Conservation (phyloP, 2,329 filamentous ascomycete genomes). For the Arthroderma sp. region DNA sequence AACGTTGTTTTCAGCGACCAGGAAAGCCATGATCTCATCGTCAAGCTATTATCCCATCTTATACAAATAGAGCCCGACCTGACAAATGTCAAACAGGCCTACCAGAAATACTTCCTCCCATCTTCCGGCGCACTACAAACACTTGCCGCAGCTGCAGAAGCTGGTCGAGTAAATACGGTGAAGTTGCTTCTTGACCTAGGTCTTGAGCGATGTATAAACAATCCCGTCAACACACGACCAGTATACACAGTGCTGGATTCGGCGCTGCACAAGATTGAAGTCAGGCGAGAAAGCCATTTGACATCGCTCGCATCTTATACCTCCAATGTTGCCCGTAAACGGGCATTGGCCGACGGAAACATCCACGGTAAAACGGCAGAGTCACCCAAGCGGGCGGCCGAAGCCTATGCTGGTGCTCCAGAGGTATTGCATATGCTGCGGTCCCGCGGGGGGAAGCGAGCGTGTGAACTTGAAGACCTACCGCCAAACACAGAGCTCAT, state of each 20-base stretch:
- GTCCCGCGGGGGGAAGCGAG: constrained; percentile 15
- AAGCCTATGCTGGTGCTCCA: constrained; percentile 14
- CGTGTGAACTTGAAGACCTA: constrained; percentile 13
- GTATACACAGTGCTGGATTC: constrained; percentile 15
- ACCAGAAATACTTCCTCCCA: constrained; percentile 15
- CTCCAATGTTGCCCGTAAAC: constrained; percentile 9
- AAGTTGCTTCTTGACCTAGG: constrained; percentile 17
- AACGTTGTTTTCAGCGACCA: constrained; percentile 17
- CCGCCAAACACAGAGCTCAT: constrained; percentile 8
- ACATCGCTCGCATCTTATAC: constrained; percentile 15
- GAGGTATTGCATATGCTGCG: constrained; percentile 15
- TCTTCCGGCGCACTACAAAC: constrained; percentile 10
- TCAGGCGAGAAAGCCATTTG: constrained; percentile 17
- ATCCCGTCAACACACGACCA: constrained; percentile 7
- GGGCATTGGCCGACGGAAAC: constrained; percentile 13
- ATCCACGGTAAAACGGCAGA: constrained; percentile 16
- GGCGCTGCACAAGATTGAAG: constrained; percentile 15
- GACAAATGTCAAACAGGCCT: constrained; percentile 10
- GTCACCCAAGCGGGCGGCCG: constrained; percentile 15
- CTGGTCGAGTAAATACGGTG: constrained; percentile 14
- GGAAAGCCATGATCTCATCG: constrained; percentile 17
- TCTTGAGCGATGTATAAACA: constrained; percentile 14
- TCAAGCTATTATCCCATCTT: constrained; percentile 14
- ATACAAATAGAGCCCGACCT: constrained; percentile 2
- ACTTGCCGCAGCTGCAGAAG: constrained; percentile 14